These are phyloP conservation scores for Penicillium sclerotigenum DNA, from an alignment of 2,329 filamentous ascomycete species.

Conservation along the genomic window DNA sequence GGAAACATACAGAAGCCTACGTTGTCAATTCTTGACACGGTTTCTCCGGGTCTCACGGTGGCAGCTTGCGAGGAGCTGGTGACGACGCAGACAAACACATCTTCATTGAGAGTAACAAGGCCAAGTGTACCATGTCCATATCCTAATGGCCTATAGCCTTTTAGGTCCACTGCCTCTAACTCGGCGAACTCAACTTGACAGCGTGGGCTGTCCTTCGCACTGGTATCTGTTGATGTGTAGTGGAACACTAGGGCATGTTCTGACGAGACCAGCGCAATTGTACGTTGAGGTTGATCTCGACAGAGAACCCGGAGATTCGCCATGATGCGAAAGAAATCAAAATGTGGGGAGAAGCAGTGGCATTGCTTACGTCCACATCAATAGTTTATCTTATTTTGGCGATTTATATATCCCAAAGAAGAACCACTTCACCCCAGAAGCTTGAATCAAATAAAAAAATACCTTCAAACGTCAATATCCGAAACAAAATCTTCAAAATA, in stretches of 20 bases:
- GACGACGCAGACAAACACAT: conserved; percentile 89
- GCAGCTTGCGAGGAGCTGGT: conserved; percentile 76
- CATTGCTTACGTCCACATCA: conserved; percentile 2
- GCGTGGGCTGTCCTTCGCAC: conserved; percentile 50
- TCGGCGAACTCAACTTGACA: conserved; percentile 88
- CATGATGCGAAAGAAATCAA: conserved; percentile 34
- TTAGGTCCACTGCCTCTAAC: conserved; percentile 62
- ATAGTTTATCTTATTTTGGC: background rate
- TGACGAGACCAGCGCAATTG: conserved; percentile 78
- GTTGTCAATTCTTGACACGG: conserved; percentile 77
- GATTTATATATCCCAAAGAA: conserved; percentile 1
- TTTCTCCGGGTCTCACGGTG: conserved; percentile 80
- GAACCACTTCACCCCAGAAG: background rate
- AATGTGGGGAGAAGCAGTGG: background rate
- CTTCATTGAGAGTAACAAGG: conserved; percentile 74
- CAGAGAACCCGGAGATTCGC: conserved; percentile 72
- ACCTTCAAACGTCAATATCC: background rate
- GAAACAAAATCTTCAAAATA: background rate
- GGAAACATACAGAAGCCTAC: conserved; percentile 69
- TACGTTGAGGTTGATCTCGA: conserved; percentile 80
- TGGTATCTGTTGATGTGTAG: conserved; percentile 64
- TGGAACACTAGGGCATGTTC: conserved; percentile 81
- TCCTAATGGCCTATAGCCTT: conserved; percentile 73
- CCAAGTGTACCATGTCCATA: conserved; percentile 83
- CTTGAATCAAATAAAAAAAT: background rate